Conservation (phyloP, 2,329 filamentous ascomycete genomes). For the Zelopaecilomyces penicillatus region DNA sequence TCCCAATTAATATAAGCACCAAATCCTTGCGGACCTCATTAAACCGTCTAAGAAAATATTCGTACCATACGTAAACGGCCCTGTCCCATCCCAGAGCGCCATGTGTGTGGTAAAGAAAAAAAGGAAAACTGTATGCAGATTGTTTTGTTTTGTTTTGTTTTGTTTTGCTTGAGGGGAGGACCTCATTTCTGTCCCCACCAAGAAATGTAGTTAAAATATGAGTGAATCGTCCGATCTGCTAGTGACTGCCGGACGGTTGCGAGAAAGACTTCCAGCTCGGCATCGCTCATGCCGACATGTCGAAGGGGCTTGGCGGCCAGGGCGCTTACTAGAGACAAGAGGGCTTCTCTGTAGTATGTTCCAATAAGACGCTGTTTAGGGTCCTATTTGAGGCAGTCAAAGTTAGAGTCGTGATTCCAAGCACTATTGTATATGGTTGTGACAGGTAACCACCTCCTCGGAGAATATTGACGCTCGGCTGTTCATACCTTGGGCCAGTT, state of each 20-base stretch:
- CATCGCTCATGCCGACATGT: constrained; percentile 19
- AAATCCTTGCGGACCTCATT: not conserved
- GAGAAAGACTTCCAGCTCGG: constrained; percentile 22
- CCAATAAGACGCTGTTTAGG: constrained; percentile 25
- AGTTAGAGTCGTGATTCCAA: not conserved
- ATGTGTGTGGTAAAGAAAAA: not conserved
- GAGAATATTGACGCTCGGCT: constrained; percentile 9
- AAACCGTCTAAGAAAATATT: not conserved
- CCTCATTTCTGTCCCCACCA: constrained; percentile 28
- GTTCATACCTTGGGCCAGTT: constrained; percentile 23
- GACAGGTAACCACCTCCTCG: not conserved
- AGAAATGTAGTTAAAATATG: constrained; percentile 28
- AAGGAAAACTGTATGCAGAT: not conserved
- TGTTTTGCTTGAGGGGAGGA: too few species aligned
- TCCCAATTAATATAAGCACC: too few species aligned
- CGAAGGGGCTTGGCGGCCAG: constrained; percentile 26
- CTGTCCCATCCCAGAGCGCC: not conserved
- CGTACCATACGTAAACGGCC: not conserved
- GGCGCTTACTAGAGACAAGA: constrained; percentile 28
- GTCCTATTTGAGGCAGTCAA: constrained; percentile 7
- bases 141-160: not conserved
- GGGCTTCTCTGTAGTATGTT: constrained; percentile 28
- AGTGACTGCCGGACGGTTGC: constrained; percentile 17
- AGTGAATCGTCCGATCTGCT: constrained; percentile 22
- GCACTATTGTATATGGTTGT: not conserved